phyloP scores from a whole-genome alignment of 108 stramenopile species.

The Epithemia pelagica region DNA sequence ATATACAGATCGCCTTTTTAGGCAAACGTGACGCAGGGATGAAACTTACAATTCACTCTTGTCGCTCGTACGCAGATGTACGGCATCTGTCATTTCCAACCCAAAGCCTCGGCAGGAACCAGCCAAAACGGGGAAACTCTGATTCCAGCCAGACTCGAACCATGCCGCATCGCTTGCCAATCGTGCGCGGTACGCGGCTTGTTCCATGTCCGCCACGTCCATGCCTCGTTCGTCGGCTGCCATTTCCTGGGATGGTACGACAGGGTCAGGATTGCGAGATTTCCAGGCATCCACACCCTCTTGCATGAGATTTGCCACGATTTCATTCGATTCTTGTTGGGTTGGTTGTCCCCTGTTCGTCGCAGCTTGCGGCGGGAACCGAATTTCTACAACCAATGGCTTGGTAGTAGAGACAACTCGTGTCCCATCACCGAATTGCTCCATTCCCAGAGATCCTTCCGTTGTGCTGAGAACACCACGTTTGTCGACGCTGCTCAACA shows the following conservation, averaged over 20 bases:
- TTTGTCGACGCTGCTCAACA: neutral
- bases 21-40: too few relatives aligned
- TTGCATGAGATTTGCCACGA: neutral
- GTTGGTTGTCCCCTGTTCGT: neutral
- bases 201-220: constrained; percentile 7
- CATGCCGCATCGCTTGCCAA: constrained; percentile 54
- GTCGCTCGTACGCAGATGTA: constrained; percentile 20
- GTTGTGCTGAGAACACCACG: neutral
- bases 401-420: neutral
- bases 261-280: neutral
- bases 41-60: constrained; percentile 27
- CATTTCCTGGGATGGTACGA: neutral
- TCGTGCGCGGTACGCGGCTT: constrained; percentile 19
- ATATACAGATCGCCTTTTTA: too few relatives aligned
- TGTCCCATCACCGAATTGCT: constrained; percentile 5
- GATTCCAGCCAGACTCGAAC: constrained; percentile 36
- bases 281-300: constrained; percentile 8
- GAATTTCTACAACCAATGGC: neutral
- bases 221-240: neutral
- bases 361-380: neutral
- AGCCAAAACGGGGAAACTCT: constrained; percentile 38
- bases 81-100: constrained; percentile 25
- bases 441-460: neutral
- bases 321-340: neutral
- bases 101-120: constrained; percentile 70